Base-by-base conservation (phyloP, 345 rosid genomes). In the Chamaenerion angustifolium region DNA sequence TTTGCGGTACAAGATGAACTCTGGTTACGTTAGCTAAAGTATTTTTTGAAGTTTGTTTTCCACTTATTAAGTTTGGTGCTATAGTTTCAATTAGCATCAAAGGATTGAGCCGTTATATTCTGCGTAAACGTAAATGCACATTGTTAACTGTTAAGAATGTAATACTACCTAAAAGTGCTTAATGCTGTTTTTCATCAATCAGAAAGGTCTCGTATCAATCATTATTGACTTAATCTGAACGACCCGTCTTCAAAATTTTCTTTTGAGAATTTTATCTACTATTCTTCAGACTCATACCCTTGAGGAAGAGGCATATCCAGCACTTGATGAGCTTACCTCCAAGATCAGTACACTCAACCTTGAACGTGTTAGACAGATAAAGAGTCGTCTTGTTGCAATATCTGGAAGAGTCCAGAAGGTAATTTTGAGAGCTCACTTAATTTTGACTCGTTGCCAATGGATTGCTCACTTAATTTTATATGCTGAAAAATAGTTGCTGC, bases 381-480 rank as follows among this genome's bases (percentile, higher is more conserved):
- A 84, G 56, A 84, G 94, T 64, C 83, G 84, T 16, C 79, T 81
- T 12, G 86, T 78, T 58, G 76, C 80, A 46, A 57, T 79, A 55
- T 76, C 82, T 44, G 80, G 89, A 46, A 78, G 82, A 16, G 94
- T 81, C 45, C 84, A 85, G 63, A 85, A 85, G 89, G 89, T 84
- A 63, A 62, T 47, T 45, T n/a, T n/a, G n/a, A n/a, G n/a, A n/a
- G n/a, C n/a, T n/a, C 3, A 21, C 25, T 21, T n/a, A n/a, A n/a
- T 2, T 21, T 21, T 21, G 25, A 21, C 25, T 21, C 2, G 25
- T 21, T 21, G 25, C 25, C 25, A 21, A 21, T 21, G 25, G 25
- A 2, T 21, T 16, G 19, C 12, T 48, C 13, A 31, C 37, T 31
- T 31, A 31, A 1, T 31, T 31, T 31, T 31, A 1, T 7, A 5